A percentile compares a stretch with the other conserved stretches of the same genome.
These are phyloP conservation scores for Carex scoparia DNA, from an alignment of 176 grass and related monocot species.

Conservation along the genomic window DNA sequence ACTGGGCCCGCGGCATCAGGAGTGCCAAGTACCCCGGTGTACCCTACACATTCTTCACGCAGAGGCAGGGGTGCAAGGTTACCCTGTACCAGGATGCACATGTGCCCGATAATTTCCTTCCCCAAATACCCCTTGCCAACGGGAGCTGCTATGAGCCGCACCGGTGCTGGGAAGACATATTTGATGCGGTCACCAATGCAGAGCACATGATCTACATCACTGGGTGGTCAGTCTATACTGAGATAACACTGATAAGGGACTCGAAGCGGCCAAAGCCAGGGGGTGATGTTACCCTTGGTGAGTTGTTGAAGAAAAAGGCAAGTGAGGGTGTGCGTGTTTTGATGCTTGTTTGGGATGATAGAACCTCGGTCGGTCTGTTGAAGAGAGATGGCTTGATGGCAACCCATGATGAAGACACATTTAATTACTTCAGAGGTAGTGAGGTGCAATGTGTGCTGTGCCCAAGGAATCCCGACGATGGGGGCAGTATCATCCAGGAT, in stretches of 20 bases:
- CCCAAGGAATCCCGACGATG: slow-evolving; percentile 70
- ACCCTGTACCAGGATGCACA: slow-evolving; percentile 92
- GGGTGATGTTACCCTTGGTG: slow-evolving; percentile 61
- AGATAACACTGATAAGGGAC: slow-evolving; percentile 66
- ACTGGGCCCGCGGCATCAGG: slow-evolving; percentile 53
- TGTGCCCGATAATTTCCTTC: slow-evolving; percentile 66
- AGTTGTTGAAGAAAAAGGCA: slow-evolving; percentile 88
- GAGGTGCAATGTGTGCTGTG: slow-evolving; percentile 72
- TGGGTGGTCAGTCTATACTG: slow-evolving; percentile 85
- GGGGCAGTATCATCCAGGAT: slow-evolving; percentile 52
- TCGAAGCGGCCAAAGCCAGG: slow-evolving; percentile 36
- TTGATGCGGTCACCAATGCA: slow-evolving; percentile 70
- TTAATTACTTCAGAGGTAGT: slow-evolving; percentile 45
- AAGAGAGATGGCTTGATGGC: slow-evolving; percentile 63
- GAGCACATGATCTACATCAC: slow-evolving; percentile 72
- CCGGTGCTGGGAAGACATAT: slow-evolving; percentile 87
- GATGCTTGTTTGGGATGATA: slow-evolving; percentile 92
- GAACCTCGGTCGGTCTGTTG: slow-evolving; percentile 59
- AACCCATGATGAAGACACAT: slow-evolving; percentile 77
- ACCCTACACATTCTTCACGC: slow-evolving; percentile 83
- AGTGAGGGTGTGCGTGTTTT: slow-evolving; percentile 70
- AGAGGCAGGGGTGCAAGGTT: slow-evolving; percentile 78
- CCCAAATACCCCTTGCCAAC: slow-evolving; percentile 65
- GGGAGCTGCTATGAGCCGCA: slow-evolving; percentile 42
- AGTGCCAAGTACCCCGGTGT: slow-evolving; percentile 53